Evolutionary conservation across 805 yeast genomes (phyloP), one percentile per base, ranked within the genome.

Genomic region (Clavispora phyllophila): DNA sequence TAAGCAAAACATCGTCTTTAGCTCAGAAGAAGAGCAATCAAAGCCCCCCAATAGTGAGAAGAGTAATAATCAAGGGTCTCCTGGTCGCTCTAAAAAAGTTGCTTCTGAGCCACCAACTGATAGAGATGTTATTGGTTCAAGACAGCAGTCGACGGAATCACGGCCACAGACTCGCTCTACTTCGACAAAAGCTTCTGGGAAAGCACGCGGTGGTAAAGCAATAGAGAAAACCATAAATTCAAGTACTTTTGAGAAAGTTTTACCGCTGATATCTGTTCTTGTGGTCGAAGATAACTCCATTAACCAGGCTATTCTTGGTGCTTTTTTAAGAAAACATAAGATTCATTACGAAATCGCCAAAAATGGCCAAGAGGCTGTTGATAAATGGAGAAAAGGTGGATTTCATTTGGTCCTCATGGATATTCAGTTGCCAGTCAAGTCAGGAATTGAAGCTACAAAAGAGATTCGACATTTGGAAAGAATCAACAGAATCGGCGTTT

Each of bases 271-370:
- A 33, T 87, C 88, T 33, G 96, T 93, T 1, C 66, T 93, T 40
- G 90, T 93, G 32, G 99, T 93, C 9, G 99, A 93, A 62, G 99
- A 93, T 70, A 93, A 93, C 63, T 83, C 89, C 28, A 90, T 93
- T 56, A 93, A 93, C 64, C 95, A 87, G 65, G 85, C 87, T 38
- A 90, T 93, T 72, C 72, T 93, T 60, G 93, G 90, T 14, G 86
- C 95, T 13, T 91, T 89, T 55, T 70, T 93, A 61, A 76, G 88
- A 51, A 84, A 87, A 49, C 91, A 91, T 56, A 79, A 86, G 44
- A 90, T 93, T 24, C 84, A 83, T 34, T 88, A 82, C 50, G 83
- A 82, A 47, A 82, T 89, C 36, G 98, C 98, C 4, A 84, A 86
- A 45, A 91, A 89, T 53, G 99, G 99, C 23, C 80, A 82, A 53